Evolutionary conservation across 1,139 yeast species (phyloP).

Genomic region (Nematodospora anomalae): DNA sequence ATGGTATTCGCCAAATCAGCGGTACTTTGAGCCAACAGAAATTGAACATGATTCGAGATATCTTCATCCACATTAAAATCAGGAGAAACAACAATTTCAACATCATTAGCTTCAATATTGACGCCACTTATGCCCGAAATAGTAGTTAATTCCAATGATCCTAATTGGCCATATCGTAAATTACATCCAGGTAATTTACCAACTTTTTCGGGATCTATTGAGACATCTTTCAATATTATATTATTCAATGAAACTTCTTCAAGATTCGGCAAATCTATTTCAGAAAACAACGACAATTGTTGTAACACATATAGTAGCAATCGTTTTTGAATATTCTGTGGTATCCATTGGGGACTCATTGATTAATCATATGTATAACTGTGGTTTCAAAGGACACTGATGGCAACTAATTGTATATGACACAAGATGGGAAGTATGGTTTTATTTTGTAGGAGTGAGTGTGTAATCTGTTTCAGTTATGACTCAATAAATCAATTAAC

Average conservation of each 20-base stretch:
- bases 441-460: not conserved
- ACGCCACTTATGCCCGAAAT: conserved; percentile 54
- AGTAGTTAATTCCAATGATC: conserved; percentile 45
- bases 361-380: not conserved
- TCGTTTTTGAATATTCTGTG: conserved; percentile 80
- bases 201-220: conserved; percentile 71
- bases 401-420: conserved; percentile 1
- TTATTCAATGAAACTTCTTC: conserved; percentile 69
- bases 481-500: too few species aligned
- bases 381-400: not conserved
- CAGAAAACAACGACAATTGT: conserved; percentile 80
- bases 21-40: conserved; percentile 61
- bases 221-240: conserved; percentile 58
- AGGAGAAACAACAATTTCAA: conserved; percentile 58
- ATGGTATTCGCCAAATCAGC: conserved; percentile 65
- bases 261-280: conserved; percentile 74
- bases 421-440: not conserved
- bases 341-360: conserved; percentile 76
- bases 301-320: conserved; percentile 76
- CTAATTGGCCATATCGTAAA: conserved; percentile 63
- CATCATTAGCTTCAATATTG: conserved; percentile 55
- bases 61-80: conserved; percentile 34
- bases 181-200: conserved; percentile 64
- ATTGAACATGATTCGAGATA: conserved; percentile 33
- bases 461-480: too few species aligned